Evolutionary conservation across 1,284 basidiomycete species (phyloP), one percentile per base, ranked within the genome.

Genomic region (Neonothopanus nambi): DNA sequence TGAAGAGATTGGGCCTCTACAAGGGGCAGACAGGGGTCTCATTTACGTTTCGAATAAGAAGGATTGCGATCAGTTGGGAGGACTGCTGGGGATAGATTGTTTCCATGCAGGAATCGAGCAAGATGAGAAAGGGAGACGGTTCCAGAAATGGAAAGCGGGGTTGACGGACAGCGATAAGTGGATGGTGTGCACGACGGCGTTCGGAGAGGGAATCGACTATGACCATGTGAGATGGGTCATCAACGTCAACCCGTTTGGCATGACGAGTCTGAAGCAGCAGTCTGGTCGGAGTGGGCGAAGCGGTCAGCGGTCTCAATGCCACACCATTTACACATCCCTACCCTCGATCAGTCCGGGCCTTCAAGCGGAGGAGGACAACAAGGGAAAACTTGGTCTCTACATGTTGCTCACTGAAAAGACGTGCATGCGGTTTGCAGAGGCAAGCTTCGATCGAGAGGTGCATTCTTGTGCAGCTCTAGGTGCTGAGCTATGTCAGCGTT

Each of bases 131-230:
- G 3, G 17, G 13, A 37, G n/a, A 20, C 5, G 33, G 6, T 7
- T 12, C 8, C 4, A 20, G 1, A 42, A 28, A 12, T 48, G 28
- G 28, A n/a, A 15, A 18, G 45, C 26, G 20, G 45, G 45, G 3
- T 24, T 15, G 12, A 18, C 17, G 20, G 21, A 18, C 5, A 17
- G 18, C 17, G 17, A 45, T 17, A 21, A 28, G 20, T 11, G 17
- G n/a, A 17, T 48, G 15, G 45, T 48, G 3, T 35, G n/a, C 13
- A 48, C 45, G 17, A 24, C 45, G 4, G 45, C 45, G 13, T 48
- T n/a, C 20, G 45, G 45, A 20, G 45, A 48, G 21, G 45, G 45
- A 11, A 48, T 48, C 33, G 45, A 48, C 21, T 37, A n/a, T 11
- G 20, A n/a, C 17, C 4, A 9, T 12, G 45, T 48, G 3, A 12